These are phyloP conservation scores for Rhamnella rubrinervis DNA, from an alignment of 331 rosid species.

Conservation along the genomic window DNA sequence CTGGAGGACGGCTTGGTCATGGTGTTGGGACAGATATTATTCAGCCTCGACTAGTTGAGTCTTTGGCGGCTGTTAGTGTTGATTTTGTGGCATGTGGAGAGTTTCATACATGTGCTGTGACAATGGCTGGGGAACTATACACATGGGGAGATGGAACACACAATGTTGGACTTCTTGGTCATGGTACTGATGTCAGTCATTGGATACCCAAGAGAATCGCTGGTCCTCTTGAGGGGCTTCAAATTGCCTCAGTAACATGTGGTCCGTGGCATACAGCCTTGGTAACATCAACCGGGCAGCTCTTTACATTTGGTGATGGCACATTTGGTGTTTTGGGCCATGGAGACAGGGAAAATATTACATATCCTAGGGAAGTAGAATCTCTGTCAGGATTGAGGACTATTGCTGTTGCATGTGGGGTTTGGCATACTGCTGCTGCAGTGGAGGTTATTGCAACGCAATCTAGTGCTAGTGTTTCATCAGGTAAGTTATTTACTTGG, in stretches of 20 bases:
- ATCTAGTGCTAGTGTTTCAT: slow-evolving; percentile 67
- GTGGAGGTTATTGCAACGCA: slow-evolving; percentile 91
- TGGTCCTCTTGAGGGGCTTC: slow-evolving; percentile 89
- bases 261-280: slow-evolving; percentile 99
- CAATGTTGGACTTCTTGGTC: slow-evolving; percentile 96
- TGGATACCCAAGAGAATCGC: slow-evolving; percentile 95
- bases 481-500: slow-evolving; percentile 94
- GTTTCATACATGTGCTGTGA: slow-evolving; percentile 95
- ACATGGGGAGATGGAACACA: slow-evolving; percentile 99
- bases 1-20: slow-evolving; percentile 98
- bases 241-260: slow-evolving; percentile 82
- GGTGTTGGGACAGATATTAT: slow-evolving; percentile 81
- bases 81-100: slow-evolving; percentile 96
- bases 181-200: slow-evolving; percentile 85
- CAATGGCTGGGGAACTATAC: slow-evolving; percentile 86
- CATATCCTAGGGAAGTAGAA: slow-evolving; percentile 86
- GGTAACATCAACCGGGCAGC: slow-evolving; percentile 78
- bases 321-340: slow-evolving; percentile 96
- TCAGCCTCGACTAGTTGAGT: slow-evolving; percentile 87
- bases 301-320: slow-evolving; percentile 97
- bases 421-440: slow-evolving; percentile 98
- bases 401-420: slow-evolving; percentile 96
- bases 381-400: slow-evolving; percentile 87
- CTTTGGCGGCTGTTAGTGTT: slow-evolving; percentile 60
- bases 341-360: slow-evolving; percentile 74